Evolutionary conservation across 23 red algal species (phyloP).

Genomic region (Pyropia yezoensis): DNA sequence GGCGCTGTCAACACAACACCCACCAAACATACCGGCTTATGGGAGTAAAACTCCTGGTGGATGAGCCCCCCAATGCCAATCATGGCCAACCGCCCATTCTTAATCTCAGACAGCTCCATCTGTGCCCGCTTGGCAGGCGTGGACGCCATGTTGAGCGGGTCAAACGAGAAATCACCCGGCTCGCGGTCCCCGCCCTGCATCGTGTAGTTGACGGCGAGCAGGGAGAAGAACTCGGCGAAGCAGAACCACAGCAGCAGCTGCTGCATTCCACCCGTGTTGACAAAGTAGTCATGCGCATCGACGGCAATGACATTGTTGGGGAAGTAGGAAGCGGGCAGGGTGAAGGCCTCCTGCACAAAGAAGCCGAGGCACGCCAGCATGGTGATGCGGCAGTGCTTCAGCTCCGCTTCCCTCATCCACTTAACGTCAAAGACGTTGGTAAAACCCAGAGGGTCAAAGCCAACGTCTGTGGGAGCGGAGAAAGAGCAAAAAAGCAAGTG

Average conservation of each 20-base stretch:
- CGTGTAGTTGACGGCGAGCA: slow-evolving; percentile 68
- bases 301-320: slow-evolving; percentile 78
- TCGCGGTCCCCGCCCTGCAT: slow-evolving; percentile 76
- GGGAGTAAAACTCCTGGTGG: slow-evolving; percentile 28
- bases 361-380: slow-evolving; percentile 94
- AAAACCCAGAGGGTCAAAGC: slow-evolving; percentile 85
- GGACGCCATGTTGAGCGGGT: slow-evolving; percentile 80
- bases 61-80: slow-evolving; percentile 73
- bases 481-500: no score
- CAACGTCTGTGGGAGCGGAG: slow-evolving; percentile 6
- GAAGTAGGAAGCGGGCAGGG: slow-evolving; percentile 55
- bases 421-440: slow-evolving; percentile 76
- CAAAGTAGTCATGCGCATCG: slow-evolving; percentile 87
- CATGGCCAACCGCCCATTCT: slow-evolving; percentile 96
- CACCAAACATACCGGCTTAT: no score
- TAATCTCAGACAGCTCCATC: slow-evolving; percentile 77
- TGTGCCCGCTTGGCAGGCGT: slow-evolving; percentile 47
- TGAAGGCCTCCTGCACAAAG: slow-evolving; percentile 83
- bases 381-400: slow-evolving; percentile 95
- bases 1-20: no score
- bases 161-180: slow-evolving; percentile 92
- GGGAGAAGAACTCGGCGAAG: slow-evolving; percentile 66
- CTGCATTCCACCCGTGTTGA: slow-evolving; percentile 76
- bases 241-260: slow-evolving; percentile 83
- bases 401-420: slow-evolving; percentile 85